phyloP scores from a whole-genome alignment of 2,329 filamentous ascomycete genomes.

The Ilyonectria robusta region DNA sequence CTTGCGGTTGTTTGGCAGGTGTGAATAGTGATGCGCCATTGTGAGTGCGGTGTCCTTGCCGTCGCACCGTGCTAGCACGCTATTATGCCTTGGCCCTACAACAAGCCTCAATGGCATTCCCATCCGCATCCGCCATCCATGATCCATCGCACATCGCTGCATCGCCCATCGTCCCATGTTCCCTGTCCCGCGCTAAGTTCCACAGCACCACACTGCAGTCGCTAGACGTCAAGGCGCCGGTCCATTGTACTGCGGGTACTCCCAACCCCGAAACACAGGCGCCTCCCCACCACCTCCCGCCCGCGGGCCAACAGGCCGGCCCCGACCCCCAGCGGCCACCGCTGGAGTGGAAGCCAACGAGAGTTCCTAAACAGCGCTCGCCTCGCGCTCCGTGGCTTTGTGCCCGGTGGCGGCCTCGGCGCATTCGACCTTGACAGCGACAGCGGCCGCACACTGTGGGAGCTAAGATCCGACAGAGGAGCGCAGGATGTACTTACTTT shows the following conservation, averaged over 20 bases:
- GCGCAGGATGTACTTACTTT: not conserved
- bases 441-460: conserved; percentile 21
- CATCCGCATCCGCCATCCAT: conserved; percentile 12
- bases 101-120: conserved; percentile 19
- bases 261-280: conserved; percentile 45
- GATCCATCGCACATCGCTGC: conserved; percentile 26
- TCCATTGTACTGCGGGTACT: conserved; percentile 43
- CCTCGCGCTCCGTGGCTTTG: conserved; percentile 24
- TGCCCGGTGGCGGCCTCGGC: conserved; percentile 32
- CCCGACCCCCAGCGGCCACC: conserved; percentile 24
- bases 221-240: conserved; percentile 43
- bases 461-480: not conserved
- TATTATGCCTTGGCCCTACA: conserved; percentile 8
- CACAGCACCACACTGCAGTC: conserved; percentile 28
- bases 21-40: not conserved
- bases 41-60: not conserved
- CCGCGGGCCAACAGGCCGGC: conserved; percentile 34
- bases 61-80: not conserved
- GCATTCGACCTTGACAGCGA: conserved; percentile 29
- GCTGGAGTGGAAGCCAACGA: conserved; percentile 40
- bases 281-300: conserved; percentile 34
- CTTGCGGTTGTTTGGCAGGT: not conserved
- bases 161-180: conserved; percentile 34
- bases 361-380: conserved; percentile 31
- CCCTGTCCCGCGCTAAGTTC: conserved; percentile 41